Percentiles rank a stretch among this genome's conserved stretches.
Evolutionary conservation across 2,329 filamentous ascomycete species (phyloP).

Genomic region (Elsinoe batatas): DNA sequence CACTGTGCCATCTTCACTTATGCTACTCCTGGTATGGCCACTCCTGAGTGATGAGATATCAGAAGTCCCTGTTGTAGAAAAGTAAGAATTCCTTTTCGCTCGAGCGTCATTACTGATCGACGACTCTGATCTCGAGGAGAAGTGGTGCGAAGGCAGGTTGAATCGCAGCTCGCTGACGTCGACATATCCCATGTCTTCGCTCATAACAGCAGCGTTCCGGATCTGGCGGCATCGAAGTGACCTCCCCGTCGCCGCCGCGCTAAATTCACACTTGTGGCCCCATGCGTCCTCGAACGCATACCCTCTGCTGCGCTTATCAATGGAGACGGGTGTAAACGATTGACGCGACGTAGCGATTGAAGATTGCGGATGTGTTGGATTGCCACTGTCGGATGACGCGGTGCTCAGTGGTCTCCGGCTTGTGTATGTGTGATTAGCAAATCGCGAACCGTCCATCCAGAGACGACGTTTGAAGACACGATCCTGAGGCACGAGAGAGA

Average conservation of each 20-base stretch:
- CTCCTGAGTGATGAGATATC: neutral
- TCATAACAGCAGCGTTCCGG: slow-evolving; percentile 19
- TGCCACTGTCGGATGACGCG: neutral
- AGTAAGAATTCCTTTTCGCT: slow-evolving; percentile 4
- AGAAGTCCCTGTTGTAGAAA: neutral
- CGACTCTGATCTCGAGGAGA: neutral
- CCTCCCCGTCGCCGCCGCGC: slow-evolving; percentile 64
- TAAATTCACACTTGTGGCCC: slow-evolving; percentile 79
- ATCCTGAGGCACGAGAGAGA: slow-evolving; percentile 21
- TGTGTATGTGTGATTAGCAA: slow-evolving; percentile 31
- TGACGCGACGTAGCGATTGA: slow-evolving; percentile 4
- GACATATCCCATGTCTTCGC: slow-evolving; percentile 41
- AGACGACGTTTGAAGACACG: slow-evolving; percentile 36
- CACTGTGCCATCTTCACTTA: slow-evolving; percentile 38
- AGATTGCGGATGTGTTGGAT: neutral
- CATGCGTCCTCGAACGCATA: slow-evolving; percentile 80
- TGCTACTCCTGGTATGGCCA: slow-evolving; percentile 3
- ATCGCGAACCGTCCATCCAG: slow-evolving; percentile 38
- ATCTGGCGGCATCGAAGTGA: slow-evolving; percentile 23
- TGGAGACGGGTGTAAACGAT: slow-evolving; percentile 21
- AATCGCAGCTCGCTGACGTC: slow-evolving; percentile 79
- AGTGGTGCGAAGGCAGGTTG: slow-evolving; percentile 55
- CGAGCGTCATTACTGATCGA: neutral
- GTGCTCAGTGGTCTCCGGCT: slow-evolving; percentile 25
- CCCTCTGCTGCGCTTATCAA: slow-evolving; percentile 44